A percentile compares a stretch with the other conserved stretches of the same genome.
These are phyloP conservation scores for Pestalotiopsis sp. DNA, from an alignment of 2,329 filamentous ascomycete species.

Conservation along the genomic window DNA sequence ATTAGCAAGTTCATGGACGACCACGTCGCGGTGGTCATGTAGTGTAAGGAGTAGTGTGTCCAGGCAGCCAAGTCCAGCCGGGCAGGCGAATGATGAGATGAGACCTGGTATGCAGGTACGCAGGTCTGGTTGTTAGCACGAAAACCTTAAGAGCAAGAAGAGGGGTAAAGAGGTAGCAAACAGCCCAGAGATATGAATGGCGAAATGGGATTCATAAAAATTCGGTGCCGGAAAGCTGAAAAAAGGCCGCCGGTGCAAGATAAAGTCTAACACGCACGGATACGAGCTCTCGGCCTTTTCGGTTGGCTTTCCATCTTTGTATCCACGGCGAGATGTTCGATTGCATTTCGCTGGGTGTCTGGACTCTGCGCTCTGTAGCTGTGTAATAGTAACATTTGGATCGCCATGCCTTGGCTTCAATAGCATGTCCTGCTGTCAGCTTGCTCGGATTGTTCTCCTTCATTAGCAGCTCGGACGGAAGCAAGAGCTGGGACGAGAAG, in stretches of 20 bases:
- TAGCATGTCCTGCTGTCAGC: background rate
- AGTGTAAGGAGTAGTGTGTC: constrained; percentile 6
- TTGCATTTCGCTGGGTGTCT: background rate
- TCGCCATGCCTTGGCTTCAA: background rate
- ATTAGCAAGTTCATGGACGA: constrained; percentile 61
- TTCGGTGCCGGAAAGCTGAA: background rate
- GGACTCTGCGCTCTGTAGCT: background rate
- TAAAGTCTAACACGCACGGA: background rate
- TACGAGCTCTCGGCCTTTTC: background rate
- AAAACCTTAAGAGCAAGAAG: background rate
- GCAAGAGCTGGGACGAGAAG: background rate
- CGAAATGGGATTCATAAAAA: background rate
- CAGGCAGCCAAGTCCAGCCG: too few relatives aligned
- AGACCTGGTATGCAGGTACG: background rate
- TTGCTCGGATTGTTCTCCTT: background rate
- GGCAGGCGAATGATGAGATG: too few relatives aligned
- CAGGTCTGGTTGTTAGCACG: background rate
- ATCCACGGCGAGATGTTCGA: background rate
- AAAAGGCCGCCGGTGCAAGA: background rate
- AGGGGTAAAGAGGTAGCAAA: background rate
- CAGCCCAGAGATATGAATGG: background rate
- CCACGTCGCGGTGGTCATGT: constrained; percentile 54
- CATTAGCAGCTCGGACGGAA: background rate
- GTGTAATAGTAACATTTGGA: background rate
- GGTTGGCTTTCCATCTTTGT: background rate